These are phyloP conservation scores for Sclerotinia sclerotiorum DNA, from an alignment of 2,329 filamentous ascomycete species.

Conservation along the genomic window DNA sequence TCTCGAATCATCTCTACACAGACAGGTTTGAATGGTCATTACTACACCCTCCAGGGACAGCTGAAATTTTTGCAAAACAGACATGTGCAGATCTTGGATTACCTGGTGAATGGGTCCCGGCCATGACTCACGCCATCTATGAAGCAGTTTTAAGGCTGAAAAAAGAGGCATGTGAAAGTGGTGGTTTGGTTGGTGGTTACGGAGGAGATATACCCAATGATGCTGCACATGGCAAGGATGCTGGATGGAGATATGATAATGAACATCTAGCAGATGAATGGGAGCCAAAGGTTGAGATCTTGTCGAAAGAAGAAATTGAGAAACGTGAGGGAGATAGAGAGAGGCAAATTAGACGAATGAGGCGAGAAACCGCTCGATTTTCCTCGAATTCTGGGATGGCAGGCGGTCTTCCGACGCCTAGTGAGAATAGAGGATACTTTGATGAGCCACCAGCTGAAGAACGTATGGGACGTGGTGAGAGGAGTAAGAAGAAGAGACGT, in stretches of 20 bases:
- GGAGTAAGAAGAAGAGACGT: conserved; percentile 91
- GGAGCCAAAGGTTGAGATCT: conserved; percentile 76
- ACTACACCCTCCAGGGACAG: conserved; percentile 84
- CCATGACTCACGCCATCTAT: conserved; percentile 95
- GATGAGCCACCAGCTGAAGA: conserved; percentile 62
- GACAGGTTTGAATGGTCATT: conserved; percentile 99
- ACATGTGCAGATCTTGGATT: conserved; percentile 92
- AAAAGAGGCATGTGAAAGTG: conserved; percentile 94
- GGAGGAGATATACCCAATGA: conserved; percentile 81
- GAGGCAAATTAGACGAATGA: conserved; percentile 79
- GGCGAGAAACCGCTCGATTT: conserved; percentile 89
- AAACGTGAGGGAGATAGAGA: conserved; percentile 94
- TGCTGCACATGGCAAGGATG: conserved; percentile 75
- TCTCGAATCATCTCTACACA: conserved; percentile 87
- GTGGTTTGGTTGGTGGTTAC: conserved; percentile 76
- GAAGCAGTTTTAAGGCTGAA: conserved; percentile 89
- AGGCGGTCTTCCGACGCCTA: conserved; percentile 65
- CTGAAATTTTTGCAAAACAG: conserved; percentile 86
- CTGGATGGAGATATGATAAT: conserved; percentile 93
- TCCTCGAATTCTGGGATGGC: conserved; percentile 81
- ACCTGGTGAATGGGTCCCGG: conserved; percentile 87
- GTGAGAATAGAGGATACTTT: conserved; percentile 46
- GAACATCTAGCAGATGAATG: conserved; percentile 83
- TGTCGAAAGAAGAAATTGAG: conserved; percentile 96
- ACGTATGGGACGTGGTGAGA: conserved; percentile 85